These are phyloP conservation scores for Zasmidium citrigriseum DNA, from an alignment of 2,329 filamentous ascomycete genomes.

Conservation along the genomic window DNA sequence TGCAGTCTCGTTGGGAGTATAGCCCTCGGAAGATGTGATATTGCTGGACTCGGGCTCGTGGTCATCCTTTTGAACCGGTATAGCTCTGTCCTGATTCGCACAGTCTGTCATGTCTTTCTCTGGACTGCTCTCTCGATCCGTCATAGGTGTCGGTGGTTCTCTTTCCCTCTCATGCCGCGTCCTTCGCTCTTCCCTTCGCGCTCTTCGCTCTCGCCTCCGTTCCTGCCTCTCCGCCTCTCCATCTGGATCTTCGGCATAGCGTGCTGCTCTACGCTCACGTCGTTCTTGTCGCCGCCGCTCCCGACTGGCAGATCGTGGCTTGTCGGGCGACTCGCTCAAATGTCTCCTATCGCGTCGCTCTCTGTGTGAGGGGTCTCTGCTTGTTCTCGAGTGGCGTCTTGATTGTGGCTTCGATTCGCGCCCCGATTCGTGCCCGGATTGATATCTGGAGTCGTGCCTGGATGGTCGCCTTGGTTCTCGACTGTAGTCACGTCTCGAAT, in stretches of 20 bases:
- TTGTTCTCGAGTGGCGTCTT: no score
- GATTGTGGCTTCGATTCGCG: no score
- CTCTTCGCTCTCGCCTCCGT: neutral
- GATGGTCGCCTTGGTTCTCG: neutral
- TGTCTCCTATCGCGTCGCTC: neutral
- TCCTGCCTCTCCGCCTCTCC: constrained; percentile 1
- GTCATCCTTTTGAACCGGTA: no score
- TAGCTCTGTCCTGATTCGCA: no score
- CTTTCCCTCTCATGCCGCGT: neutral
- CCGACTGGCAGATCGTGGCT: neutral
- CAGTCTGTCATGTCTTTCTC: no score
- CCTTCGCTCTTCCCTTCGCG: neutral
- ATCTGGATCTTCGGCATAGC: constrained; percentile 7
- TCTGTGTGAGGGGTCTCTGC: no score
- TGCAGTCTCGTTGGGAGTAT: no score
- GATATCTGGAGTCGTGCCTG: neutral
- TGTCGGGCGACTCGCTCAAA: neutral
- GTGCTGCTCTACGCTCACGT: constrained; percentile 4
- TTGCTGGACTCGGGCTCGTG: no score
- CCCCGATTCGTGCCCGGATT: no score
- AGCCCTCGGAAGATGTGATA: no score
- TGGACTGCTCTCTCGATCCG: neutral
- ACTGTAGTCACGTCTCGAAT: no score
- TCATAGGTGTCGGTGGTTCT: no score
- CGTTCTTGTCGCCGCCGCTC: neutral